phyloP scores from a whole-genome alignment of 495 filamentous ascomycete genomes.

The Margaritispora aquatica region DNA sequence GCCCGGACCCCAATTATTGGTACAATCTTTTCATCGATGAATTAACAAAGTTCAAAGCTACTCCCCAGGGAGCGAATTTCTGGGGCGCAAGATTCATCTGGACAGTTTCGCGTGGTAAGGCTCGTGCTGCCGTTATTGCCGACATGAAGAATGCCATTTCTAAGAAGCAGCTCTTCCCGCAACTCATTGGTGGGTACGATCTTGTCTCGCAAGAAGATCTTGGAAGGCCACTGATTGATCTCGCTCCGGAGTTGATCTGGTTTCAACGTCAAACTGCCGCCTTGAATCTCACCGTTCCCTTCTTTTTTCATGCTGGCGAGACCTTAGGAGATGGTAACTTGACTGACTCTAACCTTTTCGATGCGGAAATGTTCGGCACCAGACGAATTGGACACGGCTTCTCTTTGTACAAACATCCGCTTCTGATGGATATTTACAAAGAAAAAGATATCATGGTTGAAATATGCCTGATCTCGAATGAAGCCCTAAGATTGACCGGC shows the following conservation, averaged over 20 bases:
- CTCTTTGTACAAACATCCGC: not conserved
- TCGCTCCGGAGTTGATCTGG: not conserved
- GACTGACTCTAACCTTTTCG: not conserved
- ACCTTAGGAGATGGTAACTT: not conserved
- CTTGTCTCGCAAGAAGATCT: conserved; percentile 2
- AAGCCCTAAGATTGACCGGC: not conserved
- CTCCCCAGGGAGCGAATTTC: not conserved
- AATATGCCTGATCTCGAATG: not conserved
- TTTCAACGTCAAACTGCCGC: not conserved
- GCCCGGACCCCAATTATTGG: not conserved
- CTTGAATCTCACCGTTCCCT: not conserved
- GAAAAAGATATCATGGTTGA: not conserved
- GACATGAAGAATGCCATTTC: not conserved
- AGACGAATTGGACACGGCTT: not conserved
- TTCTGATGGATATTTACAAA: not conserved
- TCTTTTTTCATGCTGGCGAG: not conserved
- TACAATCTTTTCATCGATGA: not conserved
- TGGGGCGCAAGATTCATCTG: not conserved
- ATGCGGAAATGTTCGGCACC: not conserved
- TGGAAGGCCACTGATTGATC: not conserved
- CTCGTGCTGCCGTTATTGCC: not conserved
- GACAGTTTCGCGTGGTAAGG: not conserved
- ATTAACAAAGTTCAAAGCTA: not conserved
- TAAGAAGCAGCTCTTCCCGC: not conserved
- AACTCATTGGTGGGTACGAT: not conserved